Base-by-base conservation (phyloP, 1,284 basidiomycete genomes). In the Irpex lacteus region DNA sequence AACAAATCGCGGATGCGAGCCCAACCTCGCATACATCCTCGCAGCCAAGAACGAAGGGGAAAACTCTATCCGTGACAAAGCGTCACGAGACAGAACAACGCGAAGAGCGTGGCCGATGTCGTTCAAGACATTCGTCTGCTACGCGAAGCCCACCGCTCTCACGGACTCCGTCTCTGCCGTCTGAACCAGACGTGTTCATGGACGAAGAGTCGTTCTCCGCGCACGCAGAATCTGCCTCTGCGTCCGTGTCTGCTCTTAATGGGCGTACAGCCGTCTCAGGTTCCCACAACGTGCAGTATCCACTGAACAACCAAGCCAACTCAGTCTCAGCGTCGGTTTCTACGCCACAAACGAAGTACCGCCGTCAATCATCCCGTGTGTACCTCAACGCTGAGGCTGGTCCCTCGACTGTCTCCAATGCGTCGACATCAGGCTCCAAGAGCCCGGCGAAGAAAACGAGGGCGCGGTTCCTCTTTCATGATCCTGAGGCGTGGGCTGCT, bases 161-260 rank as follows among this genome's bases (percentile, higher is more conserved):
- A 32, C 21, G 54, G 7, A 34, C 26, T 4, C 54, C 54, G 5
- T 56, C 54, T 18, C 9, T 56, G 8, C 54, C 54, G 6, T 56
- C 26, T 8, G 54, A 56, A 9, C 54, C 54, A 21, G 54, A 56
- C 19, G 54, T 56, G 7, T 56, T 56, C 54, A 56, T 56, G 54
- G 54, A 56, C 54, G 26, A 56, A 36, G 54, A 32, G 21, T 32
- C 54, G 19, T 21, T 56, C 54, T 34, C 19, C 21, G 26, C 54
- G 5, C 54, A 56, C 8, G 54, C 13, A 1, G 9, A 34, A 18
- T 56, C 54, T 8, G 11, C 21, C 5, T n/a, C 19, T 7, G 8
- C 50, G 18, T 52, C 49, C 9, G n/a, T n/a, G n/a, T 7, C 7
- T n/a, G 49, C 49, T 52, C 21, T 1, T 26, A 26, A 26, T 3